Evolutionary conservation across 305 asterid species (phyloP).

Genomic region (Solanum hybrid): DNA sequence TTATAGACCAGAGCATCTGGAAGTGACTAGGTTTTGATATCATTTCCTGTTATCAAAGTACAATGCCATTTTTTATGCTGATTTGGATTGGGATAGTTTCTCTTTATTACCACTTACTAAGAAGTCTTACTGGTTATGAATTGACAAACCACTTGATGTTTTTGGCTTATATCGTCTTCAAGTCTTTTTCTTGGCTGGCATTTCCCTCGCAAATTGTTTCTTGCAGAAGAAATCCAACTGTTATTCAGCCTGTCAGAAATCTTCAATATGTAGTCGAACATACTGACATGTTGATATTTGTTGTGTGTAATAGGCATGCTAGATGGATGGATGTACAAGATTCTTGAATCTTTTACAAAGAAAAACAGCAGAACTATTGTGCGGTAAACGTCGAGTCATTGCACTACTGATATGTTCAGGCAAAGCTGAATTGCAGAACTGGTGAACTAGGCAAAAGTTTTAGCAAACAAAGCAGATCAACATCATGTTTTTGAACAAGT

Average conservation of each 20-base stretch:
- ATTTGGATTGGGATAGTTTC: neutral
- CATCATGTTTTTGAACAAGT: neutral
- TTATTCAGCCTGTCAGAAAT: neutral
- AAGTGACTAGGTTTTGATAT: neutral
- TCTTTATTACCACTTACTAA: neutral
- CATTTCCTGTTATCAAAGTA: too few species aligned
- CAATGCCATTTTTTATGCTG: too few species aligned
- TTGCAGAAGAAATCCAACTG: neutral
- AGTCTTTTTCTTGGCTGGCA: neutral
- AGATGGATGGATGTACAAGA: constrained; percentile 85
- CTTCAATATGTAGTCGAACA: neutral
- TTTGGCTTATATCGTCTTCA: neutral
- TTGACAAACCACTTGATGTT: neutral
- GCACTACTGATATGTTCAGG: neutral
- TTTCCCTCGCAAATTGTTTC: neutral
- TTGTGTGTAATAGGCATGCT: constrained; percentile 60
- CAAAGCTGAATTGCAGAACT: neutral
- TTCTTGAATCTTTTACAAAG: constrained; percentile 55
- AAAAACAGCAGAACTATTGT: constrained; percentile 45
- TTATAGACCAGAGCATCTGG: neutral
- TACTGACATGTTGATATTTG: neutral
- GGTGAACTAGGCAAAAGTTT: neutral
- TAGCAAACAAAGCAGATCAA: neutral
- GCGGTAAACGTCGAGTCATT: constrained; percentile 28
- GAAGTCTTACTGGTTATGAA: neutral